Percentiles rank a stretch among this genome's conserved stretches.
phyloP scores from a whole-genome alignment of 164 flowering plant genomes.

The Macadamia integrifolia region DNA sequence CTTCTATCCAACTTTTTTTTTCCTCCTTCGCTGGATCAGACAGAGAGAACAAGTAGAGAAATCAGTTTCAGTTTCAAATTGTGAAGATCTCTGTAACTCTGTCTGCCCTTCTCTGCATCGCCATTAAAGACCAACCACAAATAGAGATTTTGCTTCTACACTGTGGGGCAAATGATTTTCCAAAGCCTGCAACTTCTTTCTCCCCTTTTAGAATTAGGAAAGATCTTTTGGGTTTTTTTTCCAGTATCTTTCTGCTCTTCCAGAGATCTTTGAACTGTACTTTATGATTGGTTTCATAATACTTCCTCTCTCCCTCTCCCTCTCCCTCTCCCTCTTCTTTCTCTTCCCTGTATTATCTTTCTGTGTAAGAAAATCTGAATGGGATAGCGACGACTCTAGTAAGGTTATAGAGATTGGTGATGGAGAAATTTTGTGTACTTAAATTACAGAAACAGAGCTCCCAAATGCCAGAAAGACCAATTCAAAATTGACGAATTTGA shows the following conservation, averaged over 20 bases:
- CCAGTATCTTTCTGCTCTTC: background rate
- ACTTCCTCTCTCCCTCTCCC: background rate
- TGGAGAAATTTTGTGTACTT: background rate
- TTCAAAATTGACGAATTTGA: too few relatives aligned
- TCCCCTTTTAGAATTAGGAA: slow-evolving; percentile 4
- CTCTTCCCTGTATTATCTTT: too few relatives aligned
- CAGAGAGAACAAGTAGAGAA: too few relatives aligned
- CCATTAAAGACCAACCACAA: slow-evolving; percentile 11
- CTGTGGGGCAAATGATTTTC: background rate
- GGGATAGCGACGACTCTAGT: too few relatives aligned
- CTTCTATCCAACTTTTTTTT: background rate
- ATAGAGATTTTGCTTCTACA: background rate
- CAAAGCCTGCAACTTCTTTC: slow-evolving; percentile 11
- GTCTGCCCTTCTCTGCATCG: background rate
- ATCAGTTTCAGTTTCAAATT: too few relatives aligned
- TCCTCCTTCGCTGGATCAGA: too few relatives aligned
- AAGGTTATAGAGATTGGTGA: too few relatives aligned
- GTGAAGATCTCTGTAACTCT: background rate
- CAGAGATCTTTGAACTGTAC: background rate
- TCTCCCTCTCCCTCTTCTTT: background rate
- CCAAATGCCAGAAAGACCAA: background rate
- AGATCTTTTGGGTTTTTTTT: slow-evolving; percentile 1
- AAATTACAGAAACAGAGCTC: background rate
- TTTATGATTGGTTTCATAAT: background rate
- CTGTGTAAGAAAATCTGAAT: too few relatives aligned